A percentile compares a stretch with the other conserved stretches of the same genome.
Conservation (phyloP, 495 filamentous ascomycete genomes). For the Aspergillus leporis region DNA sequence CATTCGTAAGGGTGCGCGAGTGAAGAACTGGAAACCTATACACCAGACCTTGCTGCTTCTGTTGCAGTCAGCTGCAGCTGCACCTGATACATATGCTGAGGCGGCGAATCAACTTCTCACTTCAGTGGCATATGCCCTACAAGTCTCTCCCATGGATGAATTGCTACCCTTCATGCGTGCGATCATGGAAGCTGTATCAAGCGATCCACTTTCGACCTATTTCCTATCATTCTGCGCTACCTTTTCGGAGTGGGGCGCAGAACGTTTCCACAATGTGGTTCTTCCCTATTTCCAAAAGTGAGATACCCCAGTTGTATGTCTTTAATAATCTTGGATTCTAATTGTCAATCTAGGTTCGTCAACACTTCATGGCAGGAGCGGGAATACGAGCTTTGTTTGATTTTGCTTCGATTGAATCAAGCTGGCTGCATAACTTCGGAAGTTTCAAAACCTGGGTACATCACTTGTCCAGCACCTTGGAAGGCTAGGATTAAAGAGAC, state of each 20-base stretch:
- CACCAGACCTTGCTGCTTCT: conserved; percentile 57
- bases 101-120: conserved; percentile 61
- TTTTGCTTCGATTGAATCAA: conserved; percentile 67
- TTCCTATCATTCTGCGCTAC: conserved; percentile 86
- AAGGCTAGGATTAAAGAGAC: conserved; percentile 67
- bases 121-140: conserved; percentile 64
- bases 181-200: conserved; percentile 63
- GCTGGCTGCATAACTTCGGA: conserved; percentile 48
- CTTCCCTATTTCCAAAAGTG: conserved; percentile 80
- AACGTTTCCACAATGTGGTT: conserved; percentile 75
- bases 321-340: conserved; percentile 3
- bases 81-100: conserved; percentile 42
- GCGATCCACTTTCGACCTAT: conserved; percentile 58
- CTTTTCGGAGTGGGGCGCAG: conserved; percentile 67
- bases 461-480: conserved; percentile 65
- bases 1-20: conserved; percentile 74
- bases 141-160: conserved; percentile 76
- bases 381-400: conserved; percentile 65
- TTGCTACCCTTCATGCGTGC: conserved; percentile 66
- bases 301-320: neutral
- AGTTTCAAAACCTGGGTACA: conserved; percentile 52
- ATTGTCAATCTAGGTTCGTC: conserved; percentile 58
- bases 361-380: conserved; percentile 68
- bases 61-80: conserved; percentile 45
- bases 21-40: conserved; percentile 69